A percentile compares a stretch with the other conserved stretches of the same genome.
Conservation (phyloP, 73 alveolate genomes). For the Breviolum minutum region DNA sequence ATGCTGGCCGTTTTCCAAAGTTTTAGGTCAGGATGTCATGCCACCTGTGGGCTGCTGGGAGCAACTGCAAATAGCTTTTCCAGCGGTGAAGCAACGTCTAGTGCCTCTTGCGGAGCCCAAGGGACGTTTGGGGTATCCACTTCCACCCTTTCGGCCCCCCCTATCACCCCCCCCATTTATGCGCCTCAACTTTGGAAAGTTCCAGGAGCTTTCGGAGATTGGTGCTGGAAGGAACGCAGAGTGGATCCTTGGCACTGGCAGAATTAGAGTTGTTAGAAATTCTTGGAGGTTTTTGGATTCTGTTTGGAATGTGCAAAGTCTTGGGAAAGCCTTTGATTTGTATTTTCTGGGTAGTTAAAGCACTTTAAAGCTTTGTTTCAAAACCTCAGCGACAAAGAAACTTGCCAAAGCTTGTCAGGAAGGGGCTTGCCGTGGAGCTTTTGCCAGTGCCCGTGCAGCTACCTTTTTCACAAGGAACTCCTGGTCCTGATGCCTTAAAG, state of each 20-base stretch:
- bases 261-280: no score
- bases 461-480: conserved; percentile 67
- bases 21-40: conserved; percentile 40
- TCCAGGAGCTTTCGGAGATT: conserved; percentile 26
- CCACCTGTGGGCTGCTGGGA: conserved; percentile 89
- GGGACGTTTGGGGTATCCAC: neutral
- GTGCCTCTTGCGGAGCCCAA: conserved; percentile 72
- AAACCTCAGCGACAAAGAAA: neutral
- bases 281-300: no score
- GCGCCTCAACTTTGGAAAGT: neutral
- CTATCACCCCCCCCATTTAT: no score
- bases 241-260: conserved; percentile 13
- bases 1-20: no score
- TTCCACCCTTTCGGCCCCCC: neutral
- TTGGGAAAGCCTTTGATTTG: no score
- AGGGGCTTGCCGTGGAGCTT: conserved; percentile 83
- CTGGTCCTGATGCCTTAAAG: neutral
- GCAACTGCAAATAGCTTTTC: conserved; percentile 83
- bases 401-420: neutral
- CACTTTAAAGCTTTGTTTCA: no score
- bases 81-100: conserved; percentile 60
- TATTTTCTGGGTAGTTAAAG: no score
- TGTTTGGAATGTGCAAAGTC: no score
- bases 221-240: conserved; percentile 3
- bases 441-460: conserved; percentile 27